These are phyloP conservation scores for Botrytis fabae DNA, from an alignment of 2,329 filamentous ascomycete species.

Conservation along the genomic window DNA sequence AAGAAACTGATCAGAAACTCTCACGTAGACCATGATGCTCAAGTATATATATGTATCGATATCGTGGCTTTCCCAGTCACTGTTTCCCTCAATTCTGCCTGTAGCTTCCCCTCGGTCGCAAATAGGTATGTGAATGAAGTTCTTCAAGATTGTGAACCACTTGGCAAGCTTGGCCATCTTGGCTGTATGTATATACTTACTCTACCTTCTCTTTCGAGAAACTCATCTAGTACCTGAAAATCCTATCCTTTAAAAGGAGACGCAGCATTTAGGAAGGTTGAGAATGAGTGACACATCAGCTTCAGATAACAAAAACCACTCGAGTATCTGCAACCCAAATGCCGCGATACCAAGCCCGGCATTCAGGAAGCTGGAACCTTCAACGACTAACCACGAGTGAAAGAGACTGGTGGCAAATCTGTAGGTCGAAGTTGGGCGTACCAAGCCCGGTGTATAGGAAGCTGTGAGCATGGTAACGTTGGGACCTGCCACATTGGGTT, in stretches of 20 bases:
- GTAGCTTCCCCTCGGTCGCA: not conserved
- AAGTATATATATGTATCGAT: not conserved
- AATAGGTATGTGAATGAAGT: not conserved
- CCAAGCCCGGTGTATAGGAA: slow-evolving; percentile 8
- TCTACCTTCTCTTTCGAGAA: not conserved
- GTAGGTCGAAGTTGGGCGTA: not conserved
- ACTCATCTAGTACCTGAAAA: not conserved
- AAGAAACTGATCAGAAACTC: not conserved
- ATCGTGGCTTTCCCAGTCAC: not conserved
- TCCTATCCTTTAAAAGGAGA: not conserved
- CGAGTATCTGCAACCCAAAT: not conserved
- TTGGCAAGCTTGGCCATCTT: slow-evolving; percentile 15
- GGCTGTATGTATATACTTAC: not conserved
- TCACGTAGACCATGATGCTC: not conserved
- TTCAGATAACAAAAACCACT: not conserved
- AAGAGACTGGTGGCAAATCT: not conserved
- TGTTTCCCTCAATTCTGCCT: not conserved
- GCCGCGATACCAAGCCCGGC: not conserved
- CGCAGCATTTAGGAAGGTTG: not conserved
- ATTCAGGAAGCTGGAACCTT: not conserved
- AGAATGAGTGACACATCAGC: not conserved
- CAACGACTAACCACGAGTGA: not conserved
- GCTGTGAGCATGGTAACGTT: not conserved
- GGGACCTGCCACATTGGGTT: not conserved
- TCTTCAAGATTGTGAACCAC: not conserved